Base-by-base conservation (phyloP, 1,284 basidiomycete species). In the Mycosarcoma maydis region DNA sequence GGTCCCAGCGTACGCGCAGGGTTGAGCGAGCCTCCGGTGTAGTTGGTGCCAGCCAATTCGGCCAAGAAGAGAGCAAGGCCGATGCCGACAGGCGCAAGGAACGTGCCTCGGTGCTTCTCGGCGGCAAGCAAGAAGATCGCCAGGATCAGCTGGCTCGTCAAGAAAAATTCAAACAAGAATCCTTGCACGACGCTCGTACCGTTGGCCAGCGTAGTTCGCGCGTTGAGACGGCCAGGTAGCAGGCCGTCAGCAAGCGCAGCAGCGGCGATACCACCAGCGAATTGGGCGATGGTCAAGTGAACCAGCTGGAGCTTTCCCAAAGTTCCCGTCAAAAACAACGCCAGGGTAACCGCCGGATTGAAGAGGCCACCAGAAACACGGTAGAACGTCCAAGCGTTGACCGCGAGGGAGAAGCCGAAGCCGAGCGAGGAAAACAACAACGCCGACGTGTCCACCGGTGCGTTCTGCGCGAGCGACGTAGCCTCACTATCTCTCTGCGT, bases 291-390 rank as follows among this genome's bases (percentile, higher is more conserved):
- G 33, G 80, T 76, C 23, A 85, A 70, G 19, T 84, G 74, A 13
- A 73, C 75, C 8, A 81, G 82, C 57, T 84, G 82, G 39, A 83
- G 44, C 11, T 82, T 81, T 10, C 81, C 78, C 27, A 85, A 70
- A 8, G 80, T 83, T 16, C 84, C 81, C 26, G 84, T 83, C 17
- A 85, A 76, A 33, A 80, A 81, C 39, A 86, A 81, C 3, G 83
- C 83, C 14, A 85, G 78, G 3, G 84, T 84, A 30, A 82, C 77
- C 17, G 84, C 84, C 7, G 84, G 84, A 77, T 85, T 85, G 62
- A 80, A 77, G 17, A 76, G 59, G 41, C 69, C 61, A 24, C 65
- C 73, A 6, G 58, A 64, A 26, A 75, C 61, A 49, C 64, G 64
- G 49, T 69, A 73, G 57, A 69, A 73, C 13, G 67, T 61, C 71